These are phyloP conservation scores for Podospora australis DNA, from an alignment of 495 filamentous ascomycete species.

Conservation along the genomic window DNA sequence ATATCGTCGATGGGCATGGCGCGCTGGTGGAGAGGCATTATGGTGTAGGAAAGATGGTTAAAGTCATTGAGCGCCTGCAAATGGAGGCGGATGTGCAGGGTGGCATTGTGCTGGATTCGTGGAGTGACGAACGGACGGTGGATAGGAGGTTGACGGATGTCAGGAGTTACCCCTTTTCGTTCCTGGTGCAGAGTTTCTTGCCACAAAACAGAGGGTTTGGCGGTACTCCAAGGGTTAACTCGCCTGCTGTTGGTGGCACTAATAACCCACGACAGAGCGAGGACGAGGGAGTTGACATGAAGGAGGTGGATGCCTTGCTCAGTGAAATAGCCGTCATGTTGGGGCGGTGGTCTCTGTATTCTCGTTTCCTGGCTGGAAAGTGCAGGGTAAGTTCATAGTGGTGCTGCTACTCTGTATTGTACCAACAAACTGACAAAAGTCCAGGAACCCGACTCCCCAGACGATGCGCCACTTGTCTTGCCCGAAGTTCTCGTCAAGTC, in stretches of 20 bases:
- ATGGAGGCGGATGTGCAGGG: conserved; percentile 94
- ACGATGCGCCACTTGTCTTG: conserved; percentile 45
- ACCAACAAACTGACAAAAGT: conserved; percentile 15
- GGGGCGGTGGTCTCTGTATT: conserved; percentile 87
- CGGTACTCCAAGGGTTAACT: conserved; percentile 48
- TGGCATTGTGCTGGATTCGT: conserved; percentile 93
- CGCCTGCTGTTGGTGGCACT: conserved; percentile 56
- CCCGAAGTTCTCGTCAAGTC: conserved; percentile 71
- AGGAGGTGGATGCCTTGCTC: conserved; percentile 80
- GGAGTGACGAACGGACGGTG: conserved; percentile 80
- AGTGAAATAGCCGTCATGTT: conserved; percentile 88
- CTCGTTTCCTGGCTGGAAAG: conserved; percentile 79
- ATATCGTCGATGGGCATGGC: conserved; percentile 88
- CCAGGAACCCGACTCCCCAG: conserved; percentile 38
- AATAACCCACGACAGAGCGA: conserved; percentile 52
- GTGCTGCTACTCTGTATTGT: not conserved
- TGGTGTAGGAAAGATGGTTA: conserved; percentile 85
- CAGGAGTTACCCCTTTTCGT: conserved; percentile 94
- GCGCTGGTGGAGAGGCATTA: conserved; percentile 89
- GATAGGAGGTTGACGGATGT: conserved; percentile 85
- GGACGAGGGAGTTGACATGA: conserved; percentile 92
- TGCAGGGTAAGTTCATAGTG: conserved; percentile 59
- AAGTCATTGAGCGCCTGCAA: conserved; percentile 88
- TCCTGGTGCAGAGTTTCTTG: conserved; percentile 90
- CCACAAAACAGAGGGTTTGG: conserved; percentile 53